These are phyloP conservation scores for Fusarium albosuccineum DNA, from an alignment of 2,329 filamentous ascomycete species.

Conservation along the genomic window DNA sequence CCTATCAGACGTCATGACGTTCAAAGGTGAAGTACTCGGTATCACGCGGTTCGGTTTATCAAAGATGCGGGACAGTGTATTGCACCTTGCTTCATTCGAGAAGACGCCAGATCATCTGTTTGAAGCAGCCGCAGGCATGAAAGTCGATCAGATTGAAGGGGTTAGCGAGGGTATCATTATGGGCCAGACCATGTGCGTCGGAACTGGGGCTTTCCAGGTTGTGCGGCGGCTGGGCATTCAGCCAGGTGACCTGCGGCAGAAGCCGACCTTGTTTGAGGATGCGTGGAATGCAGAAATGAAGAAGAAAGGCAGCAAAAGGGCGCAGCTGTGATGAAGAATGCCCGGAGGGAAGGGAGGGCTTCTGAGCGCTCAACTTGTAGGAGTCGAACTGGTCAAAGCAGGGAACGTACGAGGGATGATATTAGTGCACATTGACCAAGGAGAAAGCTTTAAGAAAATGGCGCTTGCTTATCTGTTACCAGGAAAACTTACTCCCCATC, in stretches of 20 bases:
- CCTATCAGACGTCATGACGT: conserved; percentile 98
- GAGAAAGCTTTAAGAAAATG: too few species aligned
- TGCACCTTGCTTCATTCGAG: conserved; percentile 96
- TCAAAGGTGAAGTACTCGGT: conserved; percentile 95
- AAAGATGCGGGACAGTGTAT: conserved; percentile 94
- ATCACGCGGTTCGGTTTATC: conserved; percentile 96
- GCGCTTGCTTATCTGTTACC: too few species aligned
- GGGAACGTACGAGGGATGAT: too few species aligned
- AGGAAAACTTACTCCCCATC: too few species aligned
- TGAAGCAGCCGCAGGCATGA: conserved; percentile 91
- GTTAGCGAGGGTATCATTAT: conserved; percentile 98
- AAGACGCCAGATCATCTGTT: conserved; percentile 99
- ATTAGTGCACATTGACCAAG: too few species aligned
- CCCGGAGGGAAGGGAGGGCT: too few species aligned
- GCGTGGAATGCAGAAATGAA: conserved; percentile 62
- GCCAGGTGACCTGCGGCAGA: conserved; percentile 67
- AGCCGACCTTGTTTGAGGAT: conserved; percentile 79
- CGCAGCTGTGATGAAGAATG: too few species aligned
- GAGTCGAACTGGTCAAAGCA: too few species aligned
- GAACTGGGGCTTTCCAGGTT: conserved; percentile 93
- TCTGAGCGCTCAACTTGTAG: too few species aligned
- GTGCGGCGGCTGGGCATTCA: conserved; percentile 80
- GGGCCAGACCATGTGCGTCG: conserved; percentile 92
- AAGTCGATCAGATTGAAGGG: conserved; percentile 91
- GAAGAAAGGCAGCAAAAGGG: too few species aligned